Base-by-base conservation (phyloP, 2,329 filamentous ascomycete species). In the Sporothrix schenckii region DNA sequence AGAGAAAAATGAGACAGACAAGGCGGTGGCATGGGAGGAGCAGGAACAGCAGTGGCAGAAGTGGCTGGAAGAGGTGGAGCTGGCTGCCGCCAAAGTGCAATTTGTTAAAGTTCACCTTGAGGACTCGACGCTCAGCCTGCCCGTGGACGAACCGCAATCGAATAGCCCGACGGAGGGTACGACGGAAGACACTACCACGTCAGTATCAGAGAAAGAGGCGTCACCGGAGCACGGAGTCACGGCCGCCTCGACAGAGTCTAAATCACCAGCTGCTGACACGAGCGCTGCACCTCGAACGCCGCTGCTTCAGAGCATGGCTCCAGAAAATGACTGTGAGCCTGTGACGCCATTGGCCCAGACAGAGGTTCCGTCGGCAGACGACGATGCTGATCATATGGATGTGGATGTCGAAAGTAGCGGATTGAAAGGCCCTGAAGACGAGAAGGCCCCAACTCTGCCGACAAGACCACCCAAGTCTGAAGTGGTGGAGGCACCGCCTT, bases 41-140 rank as follows among this genome's bases (percentile, higher is more conserved):
- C 21, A 54, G 10, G 19, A 54, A 21, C 13, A 52, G 4, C 52
- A 66, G 34, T 85, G 83, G 72, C 80, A 78, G 44, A 83, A 84
- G 74, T 81, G 79, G 69, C 77, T 85, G 9, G 84, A 89, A 73
- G 81, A 83, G 5, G 83, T 90, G 53, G 87, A 89, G 76, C 75
- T 88, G 21, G 85, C 86, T 0, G 83, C 85, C 2, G 87, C 88
- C n/a, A 89, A 87, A 77, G 80, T 89, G 21, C 87, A 90, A 77
- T 87, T 89, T 76, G 87, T 88, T 76, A 89, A 86, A 79, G 83
- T 87, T 71, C 88, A 86, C 76, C 80, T 87, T 73, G 88, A 86
- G 70, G 87, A 90, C 76, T 80, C 85, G 2, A 74, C 74, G 0
- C 74, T 80, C 5, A 71, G 70, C 2, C 73, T 80, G 5, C 75